Evolutionary conservation across 2,329 filamentous ascomycete genomes (phyloP), one percentile per base, ranked within the genome.

Genomic region (Magnaporthiopsis incrustans): DNA sequence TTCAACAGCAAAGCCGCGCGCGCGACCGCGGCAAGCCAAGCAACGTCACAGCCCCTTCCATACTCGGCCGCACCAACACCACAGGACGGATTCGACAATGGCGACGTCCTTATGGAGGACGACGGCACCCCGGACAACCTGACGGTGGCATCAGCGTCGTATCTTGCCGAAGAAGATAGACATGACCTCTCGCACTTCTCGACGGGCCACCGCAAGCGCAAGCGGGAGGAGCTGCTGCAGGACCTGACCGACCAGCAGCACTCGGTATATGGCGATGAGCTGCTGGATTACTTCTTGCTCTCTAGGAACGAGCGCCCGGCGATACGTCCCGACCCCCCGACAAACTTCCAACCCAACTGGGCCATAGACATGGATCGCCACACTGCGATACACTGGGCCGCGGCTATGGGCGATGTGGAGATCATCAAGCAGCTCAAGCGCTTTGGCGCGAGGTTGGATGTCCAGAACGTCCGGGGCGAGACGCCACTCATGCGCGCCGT

Each of bases 201-300:
- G 15, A 85, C 79, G n/a, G 81, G 81, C 30, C 83, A 84, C 67
- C 79, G 84, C 66, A 97, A 97, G 77, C 86, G 93, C 66, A 96
- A 96, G 78, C 84, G 91, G 27, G 84, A 88, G 64, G 88, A 85
- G 68, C 74, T 78, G 57, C 75, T 83, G 79, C 77, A 89, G 78
- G 79, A 87, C 74, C 71, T 85, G 66, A 87, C 85, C 10, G 91
- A 96, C 68, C 90, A 93, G 73, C 89, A 95, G 69, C 93, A 98
- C 74, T 89, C 91, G 33, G 82, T 96, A 30, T 99, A 97, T 76
- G 91, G 92, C 22, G 95, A 99, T 68, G 91, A 95, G 70, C 83
- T 99, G 32, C 82, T 99, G 50, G 95, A 99, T 75, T 99, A 98
- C 77, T 99, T 98, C 72, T 89, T 98, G 77, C 87, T 94, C 59